Conservation (phyloP, 345 rosid species). For the Triadica sebifera region DNA sequence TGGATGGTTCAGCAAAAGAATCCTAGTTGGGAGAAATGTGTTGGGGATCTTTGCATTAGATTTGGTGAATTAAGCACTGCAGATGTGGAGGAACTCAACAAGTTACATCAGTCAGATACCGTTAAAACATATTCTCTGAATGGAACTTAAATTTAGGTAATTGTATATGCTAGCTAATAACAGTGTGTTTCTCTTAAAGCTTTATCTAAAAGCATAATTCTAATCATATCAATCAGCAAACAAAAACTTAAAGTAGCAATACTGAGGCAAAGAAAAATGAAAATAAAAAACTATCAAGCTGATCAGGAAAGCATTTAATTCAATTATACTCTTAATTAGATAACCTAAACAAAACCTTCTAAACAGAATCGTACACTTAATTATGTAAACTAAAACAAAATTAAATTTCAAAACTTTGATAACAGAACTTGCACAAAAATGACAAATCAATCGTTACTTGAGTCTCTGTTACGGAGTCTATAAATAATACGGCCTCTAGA, state of each 20-base stretch:
- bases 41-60: too few relatives aligned
- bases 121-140: background rate
- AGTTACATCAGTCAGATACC: too few relatives aligned
- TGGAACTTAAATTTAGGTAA: background rate
- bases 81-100: too few relatives aligned
- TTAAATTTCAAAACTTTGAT: background rate
- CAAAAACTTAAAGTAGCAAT: background rate
- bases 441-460: background rate
- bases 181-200: background rate
- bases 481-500: slow-evolving; percentile 76
- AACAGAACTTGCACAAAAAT: background rate
- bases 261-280: background rate
- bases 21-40: too few relatives aligned
- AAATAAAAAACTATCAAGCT: background rate
- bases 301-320: background rate
- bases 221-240: background rate
- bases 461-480: slow-evolving; percentile 46
- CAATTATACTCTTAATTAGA: background rate
- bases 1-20: too few relatives aligned
- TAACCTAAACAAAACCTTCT: background rate
- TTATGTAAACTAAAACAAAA: background rate
- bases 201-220: background rate
- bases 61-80: too few relatives aligned
- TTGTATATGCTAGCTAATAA: background rate
- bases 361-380: background rate